Percentiles rank a stretch among this genome's conserved stretches.
phyloP scores from a whole-genome alignment of 2,329 filamentous ascomycete species.

The Pseudopithomyces maydicus region DNA sequence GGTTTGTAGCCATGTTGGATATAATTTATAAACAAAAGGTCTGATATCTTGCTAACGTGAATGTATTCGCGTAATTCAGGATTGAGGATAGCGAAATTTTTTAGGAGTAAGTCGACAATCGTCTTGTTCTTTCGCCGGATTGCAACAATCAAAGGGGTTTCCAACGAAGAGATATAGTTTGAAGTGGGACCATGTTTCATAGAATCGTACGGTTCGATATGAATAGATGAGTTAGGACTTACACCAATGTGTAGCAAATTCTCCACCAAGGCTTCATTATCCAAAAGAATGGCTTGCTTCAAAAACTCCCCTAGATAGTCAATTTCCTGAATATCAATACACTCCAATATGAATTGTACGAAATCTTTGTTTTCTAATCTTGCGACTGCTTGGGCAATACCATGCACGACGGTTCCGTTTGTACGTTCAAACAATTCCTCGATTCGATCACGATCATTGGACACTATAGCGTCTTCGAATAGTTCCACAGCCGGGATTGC shows the following conservation, averaged over 20 bases:
- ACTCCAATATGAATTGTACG: not conserved
- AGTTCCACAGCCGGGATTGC: not conserved
- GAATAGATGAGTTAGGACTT: not conserved
- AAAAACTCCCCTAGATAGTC: not conserved
- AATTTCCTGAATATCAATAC: not conserved
- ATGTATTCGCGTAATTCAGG: not conserved
- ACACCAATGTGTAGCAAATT: not conserved
- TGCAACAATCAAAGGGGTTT: not conserved
- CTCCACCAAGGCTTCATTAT: not conserved
- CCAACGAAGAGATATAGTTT: not conserved
- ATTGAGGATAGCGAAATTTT: not conserved
- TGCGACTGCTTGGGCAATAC: not conserved
- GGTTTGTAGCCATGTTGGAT: not conserved
- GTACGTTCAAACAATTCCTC: not conserved
- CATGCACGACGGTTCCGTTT: not conserved
- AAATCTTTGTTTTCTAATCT: not conserved
- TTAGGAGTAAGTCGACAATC: not conserved
- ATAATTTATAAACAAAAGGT: too few relatives aligned
- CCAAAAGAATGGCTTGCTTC: not conserved
- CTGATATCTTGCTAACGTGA: too few relatives aligned
- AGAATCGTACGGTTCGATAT: not conserved
- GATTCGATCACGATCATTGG: not conserved
- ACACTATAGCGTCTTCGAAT: not conserved
- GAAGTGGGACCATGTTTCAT: not conserved
- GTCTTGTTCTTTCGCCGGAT: not conserved